Evolutionary conservation across 495 filamentous ascomycete species (phyloP).

Genomic region (Trichoderma orchidacearum): DNA sequence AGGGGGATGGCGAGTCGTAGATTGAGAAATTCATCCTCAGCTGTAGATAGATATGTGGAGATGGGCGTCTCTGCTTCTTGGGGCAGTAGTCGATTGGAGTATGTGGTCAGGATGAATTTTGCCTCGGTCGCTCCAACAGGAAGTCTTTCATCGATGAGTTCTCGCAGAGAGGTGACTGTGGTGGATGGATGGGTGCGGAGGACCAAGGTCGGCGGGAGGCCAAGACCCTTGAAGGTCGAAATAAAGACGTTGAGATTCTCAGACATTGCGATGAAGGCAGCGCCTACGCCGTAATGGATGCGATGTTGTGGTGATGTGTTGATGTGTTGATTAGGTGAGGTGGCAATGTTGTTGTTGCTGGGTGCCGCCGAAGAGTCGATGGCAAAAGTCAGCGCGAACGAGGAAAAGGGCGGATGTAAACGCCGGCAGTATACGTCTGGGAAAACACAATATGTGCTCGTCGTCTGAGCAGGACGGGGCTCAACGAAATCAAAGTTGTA

Average conservation of each 20-base stretch:
- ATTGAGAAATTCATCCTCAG: constrained; percentile 55
- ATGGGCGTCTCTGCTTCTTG: constrained; percentile 29
- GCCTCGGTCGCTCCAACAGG: constrained; percentile 29
- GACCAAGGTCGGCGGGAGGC: constrained; percentile 63
- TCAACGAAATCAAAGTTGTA: no score
- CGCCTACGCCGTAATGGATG: background rate
- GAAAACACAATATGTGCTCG: no score
- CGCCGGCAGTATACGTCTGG: no score
- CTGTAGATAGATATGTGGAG: constrained; percentile 34
- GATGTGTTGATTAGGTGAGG: no score
- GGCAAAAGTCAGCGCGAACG: no score
- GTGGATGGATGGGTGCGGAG: constrained; percentile 54
- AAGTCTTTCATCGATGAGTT: constrained; percentile 48
- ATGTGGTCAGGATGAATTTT: constrained; percentile 67
- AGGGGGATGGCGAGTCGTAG: constrained; percentile 64
- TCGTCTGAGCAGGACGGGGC: no score
- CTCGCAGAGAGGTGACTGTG: constrained; percentile 50
- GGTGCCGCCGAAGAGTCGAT: no score
- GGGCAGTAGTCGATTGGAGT: constrained; percentile 57
- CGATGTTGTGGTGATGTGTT: background rate
- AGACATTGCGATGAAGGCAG: constrained; percentile 24
- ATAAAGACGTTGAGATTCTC: constrained; percentile 66
- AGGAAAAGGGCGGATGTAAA: no score
- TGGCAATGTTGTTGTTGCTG: no score
- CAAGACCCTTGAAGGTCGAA: constrained; percentile 69